Evolutionary conservation across 768 basidiomycete species (phyloP).

Genomic region (Hortiboletus flavorubellus): DNA sequence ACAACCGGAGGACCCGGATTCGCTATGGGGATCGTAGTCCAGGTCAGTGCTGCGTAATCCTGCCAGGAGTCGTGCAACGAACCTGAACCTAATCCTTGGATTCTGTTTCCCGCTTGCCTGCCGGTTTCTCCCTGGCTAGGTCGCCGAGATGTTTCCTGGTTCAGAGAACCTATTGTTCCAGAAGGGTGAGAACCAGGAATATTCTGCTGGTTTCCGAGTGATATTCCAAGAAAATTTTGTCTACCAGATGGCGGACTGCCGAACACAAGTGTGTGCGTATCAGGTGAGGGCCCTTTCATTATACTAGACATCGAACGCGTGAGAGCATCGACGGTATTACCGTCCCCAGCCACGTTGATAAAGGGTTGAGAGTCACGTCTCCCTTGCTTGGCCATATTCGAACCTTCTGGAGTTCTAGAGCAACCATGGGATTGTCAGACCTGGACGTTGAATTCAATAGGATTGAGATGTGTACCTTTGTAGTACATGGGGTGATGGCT

Average conservation of each 20-base stretch:
- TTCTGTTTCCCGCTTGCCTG: conserved; percentile 3
- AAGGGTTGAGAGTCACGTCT: background rate
- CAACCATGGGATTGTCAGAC: conserved; percentile 1
- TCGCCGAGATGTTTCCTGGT: conserved; percentile 1
- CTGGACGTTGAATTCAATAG: background rate
- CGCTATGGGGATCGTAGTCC: background rate
- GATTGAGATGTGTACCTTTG: conserved; percentile 8
- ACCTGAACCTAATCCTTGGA: conserved; percentile 17
- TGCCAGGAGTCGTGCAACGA: conserved; percentile 1
- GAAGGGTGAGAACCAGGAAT: conserved; percentile 5
- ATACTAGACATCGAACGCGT: conserved; percentile 10
- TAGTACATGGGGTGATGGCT: background rate
- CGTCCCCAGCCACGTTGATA: background rate
- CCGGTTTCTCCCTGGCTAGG: conserved; percentile 5
- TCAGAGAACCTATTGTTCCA: background rate
- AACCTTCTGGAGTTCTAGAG: background rate
- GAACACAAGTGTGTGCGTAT: background rate
- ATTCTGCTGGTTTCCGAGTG: background rate
- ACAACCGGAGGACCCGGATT: conserved; percentile 1
- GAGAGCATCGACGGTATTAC: conserved; percentile 1
- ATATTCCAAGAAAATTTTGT: background rate
- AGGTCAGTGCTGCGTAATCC: background rate
- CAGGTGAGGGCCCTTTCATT: background rate
- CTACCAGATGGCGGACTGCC: conserved; percentile 2
- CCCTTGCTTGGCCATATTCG: background rate